Evolutionary conservation across 768 basidiomycete genomes (phyloP).

Genomic region (Suillus ampliporus): DNA sequence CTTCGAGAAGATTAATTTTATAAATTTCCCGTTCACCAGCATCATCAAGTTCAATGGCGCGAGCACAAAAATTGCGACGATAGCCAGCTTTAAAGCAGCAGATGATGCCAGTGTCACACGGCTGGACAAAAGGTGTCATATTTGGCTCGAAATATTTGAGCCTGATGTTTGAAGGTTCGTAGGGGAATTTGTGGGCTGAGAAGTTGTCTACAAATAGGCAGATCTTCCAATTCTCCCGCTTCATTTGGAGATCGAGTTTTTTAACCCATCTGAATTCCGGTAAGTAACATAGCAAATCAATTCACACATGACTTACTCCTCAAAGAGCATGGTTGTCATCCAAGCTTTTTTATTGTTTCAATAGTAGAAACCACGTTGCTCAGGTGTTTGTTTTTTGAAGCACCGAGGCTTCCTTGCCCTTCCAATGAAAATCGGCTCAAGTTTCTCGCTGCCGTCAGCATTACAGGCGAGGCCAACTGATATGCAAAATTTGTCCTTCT

Average conservation of each 20-base stretch:
- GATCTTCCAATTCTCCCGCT: constrained; percentile 15
- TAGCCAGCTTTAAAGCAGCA: constrained; percentile 34
- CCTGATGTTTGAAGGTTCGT: constrained; percentile 13
- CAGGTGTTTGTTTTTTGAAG: no score
- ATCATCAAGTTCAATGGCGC: constrained; percentile 38
- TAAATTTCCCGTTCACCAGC: constrained; percentile 38
- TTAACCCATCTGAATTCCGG: neutral
- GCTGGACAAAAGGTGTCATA: constrained; percentile 11
- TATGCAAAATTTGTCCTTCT: no score
- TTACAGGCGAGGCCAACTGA: no score
- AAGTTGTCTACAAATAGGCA: constrained; percentile 16
- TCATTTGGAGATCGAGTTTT: neutral
- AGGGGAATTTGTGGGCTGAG: constrained; percentile 11
- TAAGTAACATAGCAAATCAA: neutral
- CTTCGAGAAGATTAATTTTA: constrained; percentile 41
- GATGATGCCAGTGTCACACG: constrained; percentile 12
- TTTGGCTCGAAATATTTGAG: constrained; percentile 7
- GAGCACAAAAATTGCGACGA: constrained; percentile 1
- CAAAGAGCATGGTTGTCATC: neutral
- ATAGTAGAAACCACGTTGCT: no score
- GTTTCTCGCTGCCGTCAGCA: no score
- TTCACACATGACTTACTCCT: constrained; percentile 1
- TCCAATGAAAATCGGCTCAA: no score
- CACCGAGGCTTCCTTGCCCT: no score
- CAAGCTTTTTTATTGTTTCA: no score